Evolutionary conservation across 768 basidiomycete species (phyloP), one percentile per base, ranked within the genome.

Genomic region (Grammothele lineata): DNA sequence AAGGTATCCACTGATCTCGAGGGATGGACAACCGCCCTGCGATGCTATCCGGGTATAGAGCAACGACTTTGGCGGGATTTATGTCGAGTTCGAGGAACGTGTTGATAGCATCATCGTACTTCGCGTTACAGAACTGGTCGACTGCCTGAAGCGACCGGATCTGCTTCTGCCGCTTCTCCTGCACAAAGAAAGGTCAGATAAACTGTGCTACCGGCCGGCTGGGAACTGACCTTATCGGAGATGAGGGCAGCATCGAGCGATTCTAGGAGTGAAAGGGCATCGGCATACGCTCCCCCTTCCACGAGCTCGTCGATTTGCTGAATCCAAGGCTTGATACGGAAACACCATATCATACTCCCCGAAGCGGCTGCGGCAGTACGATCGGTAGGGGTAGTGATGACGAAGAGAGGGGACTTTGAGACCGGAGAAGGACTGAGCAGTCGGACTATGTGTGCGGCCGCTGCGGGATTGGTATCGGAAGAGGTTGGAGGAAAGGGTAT

Each of bases 11-110:
- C 6, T 72, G 68, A 1, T 84, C 83, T 36, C 68, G 75, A 10
- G 83, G 78, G 0, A 86, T 78, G 5, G 82, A 72, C 7, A 97
- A 66, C 25, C 88, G 75, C 5, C 95, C 95, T 1, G 92, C 77
- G 3, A 98, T 78, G 11, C 73, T 72, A 27, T 87, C 81, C 0
- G 91, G 88, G 64, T 91, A 99, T 5, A 98, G 69, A 1, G 93
- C 86, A 18, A 98, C 76, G 3, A 99, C 90, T 59, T 93, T 92
- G 0, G 94, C 91, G 0, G 96, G 96, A 58, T 94, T 94, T 55
- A 93, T 72, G 54, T 97, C 86, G 34, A 95, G 81, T 34, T 86
- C 80, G 39, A 93, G 77, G 63, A 98, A 93, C 0, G 83, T 78
- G 60, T 96, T 84, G 47, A 97, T 85, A 1, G 95, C 93, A 1